Evolutionary conservation across 768 basidiomycete genomes (phyloP).

Genomic region (Rhizopogon vinicolor): DNA sequence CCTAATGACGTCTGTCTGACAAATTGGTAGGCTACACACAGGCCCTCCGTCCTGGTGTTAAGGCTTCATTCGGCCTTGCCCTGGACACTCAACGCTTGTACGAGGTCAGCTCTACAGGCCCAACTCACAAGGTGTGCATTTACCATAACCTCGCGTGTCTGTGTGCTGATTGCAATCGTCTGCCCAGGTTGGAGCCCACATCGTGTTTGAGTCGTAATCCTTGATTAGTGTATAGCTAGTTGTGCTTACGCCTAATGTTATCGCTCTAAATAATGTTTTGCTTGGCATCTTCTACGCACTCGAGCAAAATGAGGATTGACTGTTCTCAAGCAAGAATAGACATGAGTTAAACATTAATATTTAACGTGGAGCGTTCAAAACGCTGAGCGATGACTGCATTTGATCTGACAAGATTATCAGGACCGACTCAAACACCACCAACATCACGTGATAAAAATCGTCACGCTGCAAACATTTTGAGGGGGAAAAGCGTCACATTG

Average conservation of each 20-base stretch:
- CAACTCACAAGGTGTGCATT: slow-evolving; percentile 67
- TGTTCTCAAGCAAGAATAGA: too few species aligned
- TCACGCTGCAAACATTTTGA: too few species aligned
- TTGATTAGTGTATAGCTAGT: slow-evolving; percentile 11
- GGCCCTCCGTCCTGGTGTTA: slow-evolving; percentile 88
- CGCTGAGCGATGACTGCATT: too few species aligned
- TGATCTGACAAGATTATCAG: too few species aligned
- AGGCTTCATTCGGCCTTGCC: slow-evolving; percentile 89
- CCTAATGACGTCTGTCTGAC: slow-evolving; percentile 6
- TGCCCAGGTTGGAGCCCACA: slow-evolving; percentile 60
- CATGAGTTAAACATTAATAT: too few species aligned
- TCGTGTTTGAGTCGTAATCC: slow-evolving; percentile 65
- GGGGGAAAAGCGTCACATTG: too few species aligned
- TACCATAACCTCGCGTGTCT: not conserved
- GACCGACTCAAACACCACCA: too few species aligned
- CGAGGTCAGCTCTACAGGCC: slow-evolving; percentile 56
- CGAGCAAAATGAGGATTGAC: not conserved
- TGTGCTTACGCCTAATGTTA: slow-evolving; percentile 1
- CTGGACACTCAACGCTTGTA: slow-evolving; percentile 92
- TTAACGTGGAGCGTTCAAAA: too few species aligned
- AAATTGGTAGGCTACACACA: slow-evolving; percentile 75
- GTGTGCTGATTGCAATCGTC: not conserved
- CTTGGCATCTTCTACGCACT: not conserved
- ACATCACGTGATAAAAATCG: too few species aligned
- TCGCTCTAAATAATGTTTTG: not conserved